Percentiles rank a stretch among this genome's conserved stretches.
Conservation (phyloP, 345 rosid species). For the Citrus unshiu region DNA sequence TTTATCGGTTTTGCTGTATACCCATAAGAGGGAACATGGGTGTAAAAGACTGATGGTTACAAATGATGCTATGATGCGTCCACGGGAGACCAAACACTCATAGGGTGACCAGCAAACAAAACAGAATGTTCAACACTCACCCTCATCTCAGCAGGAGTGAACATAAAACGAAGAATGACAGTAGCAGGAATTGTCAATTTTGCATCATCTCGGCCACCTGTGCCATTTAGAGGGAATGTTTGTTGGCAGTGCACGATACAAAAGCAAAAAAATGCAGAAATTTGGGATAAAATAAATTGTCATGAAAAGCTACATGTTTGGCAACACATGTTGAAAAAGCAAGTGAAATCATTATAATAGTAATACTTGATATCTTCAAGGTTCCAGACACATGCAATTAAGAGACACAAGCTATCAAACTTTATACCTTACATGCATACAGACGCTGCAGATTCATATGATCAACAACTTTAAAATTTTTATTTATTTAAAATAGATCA, state of each 20-base stretch:
- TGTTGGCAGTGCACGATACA: neutral
- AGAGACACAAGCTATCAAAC: neutral
- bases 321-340: neutral
- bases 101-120: neutral
- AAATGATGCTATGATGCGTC: neutral
- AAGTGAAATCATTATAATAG: neutral
- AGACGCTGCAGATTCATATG: neutral
- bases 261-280: neutral
- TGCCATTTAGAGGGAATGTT: constrained; percentile 13
- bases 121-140: constrained; percentile 28
- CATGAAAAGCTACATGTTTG: neutral
- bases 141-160: constrained; percentile 82
- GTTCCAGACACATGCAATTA: neutral
- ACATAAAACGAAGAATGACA: constrained; percentile 78
- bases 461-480: neutral
- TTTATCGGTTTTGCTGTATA: neutral
- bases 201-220: constrained; percentile 95
- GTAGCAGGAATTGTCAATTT: constrained; percentile 77
- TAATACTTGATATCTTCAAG: neutral
- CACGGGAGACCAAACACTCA: neutral
- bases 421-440: neutral
- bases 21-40: neutral
- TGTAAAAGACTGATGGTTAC: neutral
- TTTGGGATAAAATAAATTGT: neutral
- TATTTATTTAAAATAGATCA: neutral